These are phyloP conservation scores for Fragaria ananassa DNA, from an alignment of 306 rosid genomes.

Conservation along the genomic window DNA sequence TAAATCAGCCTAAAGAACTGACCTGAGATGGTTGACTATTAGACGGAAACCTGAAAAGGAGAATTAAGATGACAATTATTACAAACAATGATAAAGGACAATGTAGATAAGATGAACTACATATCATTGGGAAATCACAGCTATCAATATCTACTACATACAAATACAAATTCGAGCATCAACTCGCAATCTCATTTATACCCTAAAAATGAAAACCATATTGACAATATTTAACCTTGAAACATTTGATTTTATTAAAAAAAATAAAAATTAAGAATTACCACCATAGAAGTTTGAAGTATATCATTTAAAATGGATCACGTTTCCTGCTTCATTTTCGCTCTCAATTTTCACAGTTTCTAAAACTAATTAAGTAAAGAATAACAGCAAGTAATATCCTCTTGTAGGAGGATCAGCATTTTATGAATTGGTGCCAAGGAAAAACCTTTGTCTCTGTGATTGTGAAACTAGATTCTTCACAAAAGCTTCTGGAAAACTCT, in stretches of 20 bases:
- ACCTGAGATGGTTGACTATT: constrained; percentile 63
- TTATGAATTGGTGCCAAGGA: background rate
- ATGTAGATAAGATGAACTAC: background rate
- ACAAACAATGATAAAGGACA: background rate
- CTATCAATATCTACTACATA: background rate
- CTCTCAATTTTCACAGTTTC: background rate
- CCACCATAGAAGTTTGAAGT: background rate
- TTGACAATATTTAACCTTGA: background rate
- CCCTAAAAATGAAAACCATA: background rate
- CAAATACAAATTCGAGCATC: background rate
- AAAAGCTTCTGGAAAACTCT: constrained; percentile 92
- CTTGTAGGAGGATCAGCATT: background rate
- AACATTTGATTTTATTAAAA: background rate
- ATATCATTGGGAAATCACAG: background rate
- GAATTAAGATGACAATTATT: background rate
- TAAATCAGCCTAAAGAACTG: constrained; percentile 13
- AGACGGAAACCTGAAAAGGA: constrained; percentile 61
- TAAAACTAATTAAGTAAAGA: background rate
- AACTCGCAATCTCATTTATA: background rate
- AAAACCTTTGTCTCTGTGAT: constrained; percentile 55
- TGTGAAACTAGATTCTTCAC: constrained; percentile 63
- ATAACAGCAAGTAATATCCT: background rate
- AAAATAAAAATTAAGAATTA: background rate
- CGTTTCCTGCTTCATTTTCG: background rate
- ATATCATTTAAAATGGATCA: background rate